phyloP scores from a whole-genome alignment of 371 early-diverging fungal genomes.

The Batrachochytrium dendrobatidis region DNA sequence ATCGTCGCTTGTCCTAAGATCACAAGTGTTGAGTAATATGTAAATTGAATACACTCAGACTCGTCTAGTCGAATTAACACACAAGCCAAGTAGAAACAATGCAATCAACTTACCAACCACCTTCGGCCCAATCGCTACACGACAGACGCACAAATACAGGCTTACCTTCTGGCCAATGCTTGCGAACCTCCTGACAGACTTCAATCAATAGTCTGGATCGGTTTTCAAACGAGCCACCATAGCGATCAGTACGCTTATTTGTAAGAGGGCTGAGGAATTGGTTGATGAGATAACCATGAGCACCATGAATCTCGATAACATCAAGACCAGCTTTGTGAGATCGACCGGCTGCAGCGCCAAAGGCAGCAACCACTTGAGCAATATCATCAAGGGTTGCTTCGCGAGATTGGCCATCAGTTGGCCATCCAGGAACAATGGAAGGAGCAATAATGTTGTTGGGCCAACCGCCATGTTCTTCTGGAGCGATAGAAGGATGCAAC shows the following conservation, averaged over 20 bases:
- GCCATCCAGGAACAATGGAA: constrained; percentile 47
- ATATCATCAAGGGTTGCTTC: constrained; percentile 63
- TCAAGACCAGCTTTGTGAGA: constrained; percentile 54
- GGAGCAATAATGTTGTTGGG: constrained; percentile 67
- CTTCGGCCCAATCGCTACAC: constrained; percentile 54
- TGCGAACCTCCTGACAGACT: constrained; percentile 52
- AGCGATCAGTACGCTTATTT: constrained; percentile 78
- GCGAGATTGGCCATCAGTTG: constrained; percentile 38
- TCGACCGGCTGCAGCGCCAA: constrained; percentile 61
- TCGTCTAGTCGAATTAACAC: background rate
- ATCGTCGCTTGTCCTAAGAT: constrained; percentile 43
- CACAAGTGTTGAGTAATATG: background rate
- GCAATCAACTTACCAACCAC: constrained; percentile 21
- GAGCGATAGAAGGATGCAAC: constrained; percentile 22
- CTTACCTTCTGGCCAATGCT: constrained; percentile 61
- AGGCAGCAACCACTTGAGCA: constrained; percentile 45
- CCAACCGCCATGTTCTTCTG: constrained; percentile 64
- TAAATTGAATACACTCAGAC: background rate
- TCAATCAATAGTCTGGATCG: constrained; percentile 63
- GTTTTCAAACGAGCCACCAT: constrained; percentile 73
- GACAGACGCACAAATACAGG: constrained; percentile 78
- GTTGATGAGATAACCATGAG: constrained; percentile 67
- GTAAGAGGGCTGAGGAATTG: constrained; percentile 72
- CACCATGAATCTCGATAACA: constrained; percentile 74
- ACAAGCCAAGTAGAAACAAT: background rate